A percentile compares a stretch with the other conserved stretches of the same genome.
Evolutionary conservation across 441 rosid genomes (phyloP).

Genomic region (Sinapis alba): DNA sequence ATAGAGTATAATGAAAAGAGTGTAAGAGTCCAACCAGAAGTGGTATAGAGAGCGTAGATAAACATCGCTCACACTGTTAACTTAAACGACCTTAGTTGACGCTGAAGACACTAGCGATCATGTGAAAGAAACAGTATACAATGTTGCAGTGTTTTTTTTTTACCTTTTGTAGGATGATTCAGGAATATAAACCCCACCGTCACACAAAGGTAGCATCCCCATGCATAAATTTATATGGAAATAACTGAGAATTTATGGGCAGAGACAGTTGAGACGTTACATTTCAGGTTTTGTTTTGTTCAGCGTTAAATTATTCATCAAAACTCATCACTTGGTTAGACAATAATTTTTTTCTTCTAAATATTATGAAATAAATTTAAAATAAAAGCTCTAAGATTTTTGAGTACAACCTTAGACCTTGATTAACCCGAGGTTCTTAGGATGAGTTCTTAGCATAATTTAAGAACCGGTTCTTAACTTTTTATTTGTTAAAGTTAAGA

Average conservation of each 20-base stretch:
- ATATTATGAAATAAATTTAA: too few relatives aligned
- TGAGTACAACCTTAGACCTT: not conserved
- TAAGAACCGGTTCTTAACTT: too few relatives aligned
- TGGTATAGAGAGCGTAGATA: not conserved
- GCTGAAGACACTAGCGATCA: too few relatives aligned
- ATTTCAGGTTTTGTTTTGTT: not conserved
- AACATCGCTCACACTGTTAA: not conserved
- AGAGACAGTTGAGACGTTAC: not conserved
- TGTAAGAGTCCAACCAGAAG: not conserved
- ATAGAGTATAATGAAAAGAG: not conserved
- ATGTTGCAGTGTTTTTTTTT: too few relatives aligned
- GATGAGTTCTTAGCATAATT: too few relatives aligned
- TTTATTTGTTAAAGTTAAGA: too few relatives aligned
- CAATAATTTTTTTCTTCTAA: too few relatives aligned
- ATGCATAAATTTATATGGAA: not conserved
- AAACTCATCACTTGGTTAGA: not conserved
- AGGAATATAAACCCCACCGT: conserved; percentile 4
- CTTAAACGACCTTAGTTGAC: not conserved
- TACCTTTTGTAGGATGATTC: too few relatives aligned
- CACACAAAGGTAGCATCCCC: not conserved
- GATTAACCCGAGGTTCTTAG: too few relatives aligned
- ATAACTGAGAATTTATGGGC: not conserved
- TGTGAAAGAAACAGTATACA: too few relatives aligned
- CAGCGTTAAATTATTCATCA: not conserved
- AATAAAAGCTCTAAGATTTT: not conserved